A percentile compares a stretch with the other conserved stretches of the same genome.
These are phyloP conservation scores for Draba incana DNA, from an alignment of 345 rosid species.

Conservation along the genomic window DNA sequence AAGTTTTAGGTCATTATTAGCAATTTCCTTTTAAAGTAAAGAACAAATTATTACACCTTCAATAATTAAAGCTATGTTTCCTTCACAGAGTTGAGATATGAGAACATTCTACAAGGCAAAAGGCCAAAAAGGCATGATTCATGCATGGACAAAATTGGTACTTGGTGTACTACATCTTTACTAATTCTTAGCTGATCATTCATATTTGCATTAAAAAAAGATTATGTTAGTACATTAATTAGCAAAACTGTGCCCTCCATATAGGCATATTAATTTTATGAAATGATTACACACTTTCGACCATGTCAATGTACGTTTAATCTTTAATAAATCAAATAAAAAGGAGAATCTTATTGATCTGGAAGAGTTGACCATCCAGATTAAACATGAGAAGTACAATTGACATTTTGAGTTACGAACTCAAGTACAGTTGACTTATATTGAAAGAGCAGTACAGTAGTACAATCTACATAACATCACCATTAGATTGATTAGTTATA, in stretches of 20 bases:
- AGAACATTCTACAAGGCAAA: slow-evolving; percentile 16
- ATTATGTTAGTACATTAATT: slow-evolving; percentile 9
- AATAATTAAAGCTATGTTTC: slow-evolving; percentile 6
- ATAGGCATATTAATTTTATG: neutral
- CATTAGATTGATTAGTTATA: slow-evolving; percentile 1
- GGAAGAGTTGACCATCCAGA: slow-evolving; percentile 25
- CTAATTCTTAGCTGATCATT: slow-evolving; percentile 24
- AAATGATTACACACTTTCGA: neutral
- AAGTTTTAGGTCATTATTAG: too few species aligned
- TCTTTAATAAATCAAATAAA: neutral
- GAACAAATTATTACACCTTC: neutral
- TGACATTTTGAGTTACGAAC: slow-evolving; percentile 1
- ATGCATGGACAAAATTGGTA: slow-evolving; percentile 29
- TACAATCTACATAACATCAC: slow-evolving; percentile 32
- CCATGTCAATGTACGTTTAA: neutral
- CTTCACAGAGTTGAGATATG: slow-evolving; percentile 17
- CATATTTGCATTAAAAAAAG: neutral
- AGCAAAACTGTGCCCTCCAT: neutral
- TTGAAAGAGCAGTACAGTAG: slow-evolving; percentile 39
- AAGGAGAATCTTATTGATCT: slow-evolving; percentile 6
- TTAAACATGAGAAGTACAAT: slow-evolving; percentile 5
- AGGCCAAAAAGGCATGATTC: slow-evolving; percentile 37
- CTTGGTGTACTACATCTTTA: slow-evolving; percentile 38
- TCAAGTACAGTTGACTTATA: slow-evolving; percentile 31
- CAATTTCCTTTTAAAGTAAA: too few species aligned